Percentiles rank a stretch among this genome's conserved stretches.
These are phyloP conservation scores for Neltuma alba DNA, from an alignment of 306 rosid genomes.

Conservation along the genomic window DNA sequence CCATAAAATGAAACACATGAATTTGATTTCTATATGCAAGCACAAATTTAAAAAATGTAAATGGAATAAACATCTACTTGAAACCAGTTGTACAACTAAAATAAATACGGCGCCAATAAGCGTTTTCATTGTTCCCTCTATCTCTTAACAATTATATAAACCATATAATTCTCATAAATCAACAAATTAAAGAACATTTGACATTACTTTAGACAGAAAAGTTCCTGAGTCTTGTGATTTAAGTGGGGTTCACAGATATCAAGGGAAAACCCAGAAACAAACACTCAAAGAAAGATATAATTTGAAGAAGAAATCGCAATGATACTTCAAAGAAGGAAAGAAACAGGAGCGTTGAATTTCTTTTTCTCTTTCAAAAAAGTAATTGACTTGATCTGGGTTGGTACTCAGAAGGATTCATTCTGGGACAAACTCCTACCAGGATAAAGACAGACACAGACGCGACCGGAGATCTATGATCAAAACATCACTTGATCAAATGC, in stretches of 20 bases:
- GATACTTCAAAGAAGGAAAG: background rate
- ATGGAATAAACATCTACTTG: background rate
- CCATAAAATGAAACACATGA: conserved; percentile 9
- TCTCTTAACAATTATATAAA: background rate
- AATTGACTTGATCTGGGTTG: background rate
- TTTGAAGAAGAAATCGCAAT: background rate
- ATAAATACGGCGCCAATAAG: background rate
- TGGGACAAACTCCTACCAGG: background rate
- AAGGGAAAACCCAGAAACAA: background rate
- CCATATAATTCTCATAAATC: background rate
- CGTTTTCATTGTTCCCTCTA: background rate
- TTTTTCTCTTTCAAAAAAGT: no score
- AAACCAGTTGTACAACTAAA: background rate
- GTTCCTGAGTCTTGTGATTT: background rate
- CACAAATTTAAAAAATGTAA: background rate
- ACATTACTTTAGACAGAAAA: background rate
- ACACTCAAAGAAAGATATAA: background rate
- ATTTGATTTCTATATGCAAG: background rate
- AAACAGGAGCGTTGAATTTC: background rate
- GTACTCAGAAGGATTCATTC: background rate
- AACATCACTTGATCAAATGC: conserved; percentile 5
- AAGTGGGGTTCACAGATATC: background rate
- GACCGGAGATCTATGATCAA: background rate
- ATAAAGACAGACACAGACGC: background rate
- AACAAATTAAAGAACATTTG: background rate